Conservation (phyloP, 2,329 filamentous ascomycete species). For the Colletotrichum sp. region DNA sequence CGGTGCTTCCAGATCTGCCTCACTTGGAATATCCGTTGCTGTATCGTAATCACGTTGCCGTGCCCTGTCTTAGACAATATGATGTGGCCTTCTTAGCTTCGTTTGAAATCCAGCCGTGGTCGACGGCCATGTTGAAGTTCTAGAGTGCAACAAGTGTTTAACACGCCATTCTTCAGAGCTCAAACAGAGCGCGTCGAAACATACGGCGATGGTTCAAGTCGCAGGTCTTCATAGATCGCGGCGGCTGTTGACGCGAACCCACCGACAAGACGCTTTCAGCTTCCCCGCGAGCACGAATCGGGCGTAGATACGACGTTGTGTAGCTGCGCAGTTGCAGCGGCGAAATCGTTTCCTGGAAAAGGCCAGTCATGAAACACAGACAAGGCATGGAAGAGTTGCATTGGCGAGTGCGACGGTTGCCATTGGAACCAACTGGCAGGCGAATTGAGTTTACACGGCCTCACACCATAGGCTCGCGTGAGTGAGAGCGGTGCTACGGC, state of each 20-base stretch:
- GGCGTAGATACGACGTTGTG: not conserved
- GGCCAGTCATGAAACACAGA: slow-evolving; percentile 4
- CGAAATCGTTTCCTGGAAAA: not conserved
- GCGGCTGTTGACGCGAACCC: not conserved
- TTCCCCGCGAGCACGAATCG: not conserved
- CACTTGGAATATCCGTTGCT: not conserved
- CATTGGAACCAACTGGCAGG: not conserved
- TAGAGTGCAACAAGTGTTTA: not conserved
- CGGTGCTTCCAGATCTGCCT: not conserved
- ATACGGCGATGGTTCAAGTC: not conserved
- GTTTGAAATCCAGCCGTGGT: not conserved
- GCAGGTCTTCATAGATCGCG: not conserved
- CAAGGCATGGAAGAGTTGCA: not conserved
- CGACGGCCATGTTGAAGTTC: not conserved
- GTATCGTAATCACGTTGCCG: not conserved
- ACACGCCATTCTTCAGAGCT: not conserved
- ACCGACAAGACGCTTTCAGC: not conserved
- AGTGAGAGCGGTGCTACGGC: not conserved
- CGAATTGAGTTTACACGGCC: not conserved
- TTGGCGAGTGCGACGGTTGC: not conserved
- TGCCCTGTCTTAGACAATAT: not conserved
- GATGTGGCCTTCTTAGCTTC: not conserved
- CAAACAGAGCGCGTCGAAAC: not conserved
- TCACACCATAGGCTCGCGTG: not conserved
- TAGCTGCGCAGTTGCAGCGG: not conserved